Evolutionary conservation across 2,329 filamentous ascomycete species (phyloP).

Genomic region (Talaromyces sp.): DNA sequence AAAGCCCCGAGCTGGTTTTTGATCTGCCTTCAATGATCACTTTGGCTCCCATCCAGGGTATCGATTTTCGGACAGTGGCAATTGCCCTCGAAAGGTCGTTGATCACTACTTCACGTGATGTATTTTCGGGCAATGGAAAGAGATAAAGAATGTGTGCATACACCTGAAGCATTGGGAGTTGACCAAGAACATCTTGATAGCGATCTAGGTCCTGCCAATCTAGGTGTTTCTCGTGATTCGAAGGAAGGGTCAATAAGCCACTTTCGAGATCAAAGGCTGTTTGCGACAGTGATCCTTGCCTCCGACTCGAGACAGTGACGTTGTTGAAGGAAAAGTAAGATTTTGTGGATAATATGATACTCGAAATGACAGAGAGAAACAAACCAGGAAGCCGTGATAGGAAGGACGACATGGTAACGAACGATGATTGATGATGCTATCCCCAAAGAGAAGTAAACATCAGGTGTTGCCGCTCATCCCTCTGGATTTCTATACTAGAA

Average conservation of each 20-base stretch:
- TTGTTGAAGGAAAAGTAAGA: not conserved
- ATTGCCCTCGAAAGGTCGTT: conserved; percentile 18
- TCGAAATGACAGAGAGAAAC: not conserved
- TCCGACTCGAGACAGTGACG: not conserved
- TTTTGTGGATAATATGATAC: not conserved
- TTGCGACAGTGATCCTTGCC: not conserved
- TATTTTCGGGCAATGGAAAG: conserved; percentile 11
- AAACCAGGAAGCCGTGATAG: not conserved
- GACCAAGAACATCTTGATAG: conserved; percentile 20
- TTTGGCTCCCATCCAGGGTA: conserved; percentile 26
- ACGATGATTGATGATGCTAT: not conserved
- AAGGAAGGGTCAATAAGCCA: not conserved
- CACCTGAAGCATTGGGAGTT: conserved; percentile 21
- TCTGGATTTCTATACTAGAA: too few species aligned
- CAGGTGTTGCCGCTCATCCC: not conserved
- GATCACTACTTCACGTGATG: conserved; percentile 1
- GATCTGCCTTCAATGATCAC: conserved; percentile 21
- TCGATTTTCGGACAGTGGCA: conserved; percentile 15
- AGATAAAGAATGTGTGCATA: conserved; percentile 21
- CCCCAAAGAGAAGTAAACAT: not conserved
- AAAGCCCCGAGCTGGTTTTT: not conserved
- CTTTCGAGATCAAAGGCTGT: not conserved
- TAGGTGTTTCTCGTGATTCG: not conserved
- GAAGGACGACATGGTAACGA: not conserved
- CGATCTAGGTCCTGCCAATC: conserved; percentile 13